Evolutionary conservation across 2,329 filamentous ascomycete species (phyloP), one percentile per base, ranked within the genome.

Genomic region (Neobulgaria alba): DNA sequence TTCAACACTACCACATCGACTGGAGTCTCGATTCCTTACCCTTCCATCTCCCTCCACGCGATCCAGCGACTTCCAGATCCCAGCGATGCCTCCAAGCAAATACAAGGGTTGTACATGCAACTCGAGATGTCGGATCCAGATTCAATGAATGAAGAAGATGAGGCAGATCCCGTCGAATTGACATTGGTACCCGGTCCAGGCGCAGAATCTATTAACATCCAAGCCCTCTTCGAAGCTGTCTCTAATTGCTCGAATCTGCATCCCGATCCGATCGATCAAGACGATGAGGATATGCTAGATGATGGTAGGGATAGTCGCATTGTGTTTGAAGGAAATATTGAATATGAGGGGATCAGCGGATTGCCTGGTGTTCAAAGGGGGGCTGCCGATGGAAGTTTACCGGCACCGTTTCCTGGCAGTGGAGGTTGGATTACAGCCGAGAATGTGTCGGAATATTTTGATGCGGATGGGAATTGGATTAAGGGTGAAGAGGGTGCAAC

Each of bases 371-470:
- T 78, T 4, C 61, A 75, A 38, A 63, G 61, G 29, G 72, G 72
- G 12, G 61, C 62, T 10, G 52, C 53, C 4, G 63, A 67, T 41
- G 73, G 73, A 0, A 72, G 69, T 2, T 56, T 82, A 17, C 78
- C 78, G n/a, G 77, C 77, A 2, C 74, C 79, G 0, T 75, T 84
- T 61, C 82, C 84, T 0, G 83, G 84, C 1, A 85, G 82, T 36
- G 76, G 75, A 0, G 84, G 84, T 0, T 90, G 85, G 85, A 88
- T 96, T 57, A 96, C 90, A 12, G 84, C 85, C 7, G 90, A 95
- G 42, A 96, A 95, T 55, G 80, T 94, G 59, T 71, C 82, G 49
- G 76, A 94, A 52, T 94, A 79, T 57, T 85, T 92, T 61, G 85
- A 92, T 53, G 79, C 74, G 47, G 73, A 88, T 7, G 86, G 86